A percentile compares a stretch with the other conserved stretches of the same genome.
Evolutionary conservation across 176 grass and related monocot genomes (phyloP).

Genomic region (Urochloa ruziziensis): DNA sequence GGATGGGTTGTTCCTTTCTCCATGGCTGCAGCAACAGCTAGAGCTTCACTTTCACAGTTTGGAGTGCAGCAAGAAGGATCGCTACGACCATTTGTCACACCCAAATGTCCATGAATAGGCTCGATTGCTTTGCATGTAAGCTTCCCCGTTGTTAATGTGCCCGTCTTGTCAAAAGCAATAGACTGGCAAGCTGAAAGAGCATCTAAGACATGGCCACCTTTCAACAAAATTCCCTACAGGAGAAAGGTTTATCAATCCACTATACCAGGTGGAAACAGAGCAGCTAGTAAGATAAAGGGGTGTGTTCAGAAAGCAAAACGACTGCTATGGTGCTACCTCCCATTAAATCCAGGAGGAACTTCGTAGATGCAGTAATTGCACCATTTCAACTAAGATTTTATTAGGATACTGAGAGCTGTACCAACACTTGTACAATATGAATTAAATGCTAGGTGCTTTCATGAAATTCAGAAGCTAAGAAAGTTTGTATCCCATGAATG

Average conservation of each 20-base stretch:
- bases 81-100: slow-evolving; percentile 33
- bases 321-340: neutral
- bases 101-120: slow-evolving; percentile 88
- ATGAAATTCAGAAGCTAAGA: neutral
- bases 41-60: slow-evolving; percentile 96
- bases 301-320: neutral
- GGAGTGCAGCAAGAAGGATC: slow-evolving; percentile 71
- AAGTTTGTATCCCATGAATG: neutral
- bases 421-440: neutral
- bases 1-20: slow-evolving; percentile 98
- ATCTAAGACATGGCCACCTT: slow-evolving; percentile 96
- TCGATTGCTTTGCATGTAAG: slow-evolving; percentile 96
- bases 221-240: slow-evolving; percentile 92
- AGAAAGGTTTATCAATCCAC: slow-evolving; percentile 16
- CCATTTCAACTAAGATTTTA: slow-evolving; percentile 7
- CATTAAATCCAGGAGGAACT: neutral
- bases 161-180: slow-evolving; percentile 98
- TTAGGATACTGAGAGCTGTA: neutral
- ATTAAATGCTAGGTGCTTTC: slow-evolving; percentile 1
- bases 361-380: neutral
- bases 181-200: slow-evolving; percentile 88
- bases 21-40: slow-evolving; percentile 97
- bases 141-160: slow-evolving; percentile 94
- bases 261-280: slow-evolving; percentile 6
- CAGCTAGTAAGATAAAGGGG: slow-evolving; percentile 22